These are phyloP conservation scores for Calonectria honghensis DNA, from an alignment of 2,329 filamentous ascomycete species.

Conservation along the genomic window DNA sequence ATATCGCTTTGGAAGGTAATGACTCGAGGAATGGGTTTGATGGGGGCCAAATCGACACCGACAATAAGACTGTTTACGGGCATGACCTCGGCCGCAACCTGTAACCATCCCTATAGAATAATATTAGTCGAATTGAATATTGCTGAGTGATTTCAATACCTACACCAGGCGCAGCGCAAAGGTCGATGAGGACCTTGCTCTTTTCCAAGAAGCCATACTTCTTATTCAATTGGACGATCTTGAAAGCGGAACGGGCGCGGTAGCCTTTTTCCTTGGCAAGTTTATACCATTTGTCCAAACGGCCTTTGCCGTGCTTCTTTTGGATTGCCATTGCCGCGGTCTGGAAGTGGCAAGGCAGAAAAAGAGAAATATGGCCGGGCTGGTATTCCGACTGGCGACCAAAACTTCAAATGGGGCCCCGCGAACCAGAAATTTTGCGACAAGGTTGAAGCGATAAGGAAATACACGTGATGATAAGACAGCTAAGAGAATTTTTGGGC, in stretches of 20 bases:
- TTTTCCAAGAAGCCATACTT: slow-evolving; percentile 99
- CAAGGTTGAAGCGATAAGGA: slow-evolving; percentile 53
- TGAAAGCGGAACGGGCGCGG: slow-evolving; percentile 95
- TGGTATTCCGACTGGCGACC: slow-evolving; percentile 42
- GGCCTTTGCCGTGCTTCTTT: slow-evolving; percentile 99
- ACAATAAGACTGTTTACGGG: slow-evolving; percentile 91
- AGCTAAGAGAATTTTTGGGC: neutral
- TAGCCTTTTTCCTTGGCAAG: slow-evolving; percentile 99
- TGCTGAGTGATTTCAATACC: slow-evolving; percentile 54
- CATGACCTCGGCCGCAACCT: slow-evolving; percentile 97
- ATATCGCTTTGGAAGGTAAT: slow-evolving; percentile 99
- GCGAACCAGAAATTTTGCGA: slow-evolving; percentile 61
- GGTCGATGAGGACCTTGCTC: slow-evolving; percentile 96
- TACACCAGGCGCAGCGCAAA: slow-evolving; percentile 96
- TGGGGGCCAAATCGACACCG: slow-evolving; percentile 94
- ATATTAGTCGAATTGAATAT: slow-evolving; percentile 52
- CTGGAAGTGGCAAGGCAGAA: slow-evolving; percentile 25
- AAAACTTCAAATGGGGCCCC: slow-evolving; percentile 42
- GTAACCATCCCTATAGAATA: slow-evolving; percentile 85
- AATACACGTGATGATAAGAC: slow-evolving; percentile 60
- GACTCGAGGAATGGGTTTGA: slow-evolving; percentile 94
- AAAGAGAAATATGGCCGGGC: slow-evolving; percentile 28
- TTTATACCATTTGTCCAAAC: slow-evolving; percentile 99
- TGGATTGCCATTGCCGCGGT: slow-evolving; percentile 87
- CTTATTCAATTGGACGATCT: slow-evolving; percentile 98